Evolutionary conservation across 2,329 filamentous ascomycete genomes (phyloP).

Genomic region (Tolypocladium nubicola): DNA sequence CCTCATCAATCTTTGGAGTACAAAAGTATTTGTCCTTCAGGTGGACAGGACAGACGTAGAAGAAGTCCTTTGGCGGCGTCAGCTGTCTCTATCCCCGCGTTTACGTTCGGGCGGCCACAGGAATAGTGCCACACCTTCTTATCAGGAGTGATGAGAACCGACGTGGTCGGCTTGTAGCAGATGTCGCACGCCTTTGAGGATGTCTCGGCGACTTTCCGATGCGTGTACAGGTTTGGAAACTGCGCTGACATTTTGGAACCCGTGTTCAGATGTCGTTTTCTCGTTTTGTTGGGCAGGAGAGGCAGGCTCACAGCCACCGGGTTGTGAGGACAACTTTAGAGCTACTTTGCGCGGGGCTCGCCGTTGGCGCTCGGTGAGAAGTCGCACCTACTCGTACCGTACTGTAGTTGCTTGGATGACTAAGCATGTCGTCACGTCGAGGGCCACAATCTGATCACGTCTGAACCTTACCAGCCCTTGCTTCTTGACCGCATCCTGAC

Average conservation of each 20-base stretch:
- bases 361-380: neutral
- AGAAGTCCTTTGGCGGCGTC: slow-evolving; percentile 53
- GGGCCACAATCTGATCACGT: neutral
- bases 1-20: slow-evolving; percentile 60
- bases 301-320: neutral
- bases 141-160: slow-evolving; percentile 79
- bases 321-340: neutral
- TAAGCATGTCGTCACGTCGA: slow-evolving; percentile 2
- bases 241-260: slow-evolving; percentile 9
- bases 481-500: neutral
- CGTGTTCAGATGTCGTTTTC: neutral
- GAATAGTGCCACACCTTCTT: slow-evolving; percentile 55
- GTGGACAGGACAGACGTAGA: slow-evolving; percentile 80
- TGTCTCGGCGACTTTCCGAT: slow-evolving; percentile 78
- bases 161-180: slow-evolving; percentile 81
- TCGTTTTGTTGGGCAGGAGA: neutral
- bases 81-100: neutral
- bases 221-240: slow-evolving; percentile 72
- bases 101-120: neutral
- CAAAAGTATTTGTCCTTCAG: slow-evolving; percentile 78
- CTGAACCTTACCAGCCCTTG: neutral
- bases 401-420: neutral
- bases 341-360: too few species aligned
- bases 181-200: slow-evolving; percentile 77
- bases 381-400: neutral